phyloP scores from a whole-genome alignment of 441 rosid species.

The Kokia cookei region DNA sequence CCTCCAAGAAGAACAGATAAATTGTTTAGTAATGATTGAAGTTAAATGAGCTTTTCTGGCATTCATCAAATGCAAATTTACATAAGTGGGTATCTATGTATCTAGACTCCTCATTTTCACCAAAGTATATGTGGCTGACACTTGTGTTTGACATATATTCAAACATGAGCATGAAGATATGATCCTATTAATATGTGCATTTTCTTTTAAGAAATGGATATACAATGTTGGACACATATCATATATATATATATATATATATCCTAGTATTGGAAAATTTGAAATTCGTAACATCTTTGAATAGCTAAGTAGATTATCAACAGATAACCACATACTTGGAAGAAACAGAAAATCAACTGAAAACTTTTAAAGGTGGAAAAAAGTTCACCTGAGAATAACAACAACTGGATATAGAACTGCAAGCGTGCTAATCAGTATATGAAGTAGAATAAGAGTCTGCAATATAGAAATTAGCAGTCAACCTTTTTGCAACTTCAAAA shows the following conservation, averaged over 20 bases:
- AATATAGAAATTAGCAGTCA: conserved; percentile 15
- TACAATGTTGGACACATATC: background rate
- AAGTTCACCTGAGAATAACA: conserved; percentile 75
- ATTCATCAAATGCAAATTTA: background rate
- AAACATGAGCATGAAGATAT: background rate
- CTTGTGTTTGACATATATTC: background rate
- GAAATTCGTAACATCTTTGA: background rate
- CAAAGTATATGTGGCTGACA: background rate
- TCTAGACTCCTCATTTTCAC: background rate
- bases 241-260: background rate
- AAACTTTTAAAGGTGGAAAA: background rate
- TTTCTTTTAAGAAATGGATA: background rate
- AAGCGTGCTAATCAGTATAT: conserved; percentile 61
- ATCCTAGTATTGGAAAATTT: background rate
- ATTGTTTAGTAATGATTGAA: background rate
- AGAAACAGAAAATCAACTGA: background rate
- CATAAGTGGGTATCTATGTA: background rate
- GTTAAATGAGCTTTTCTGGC: background rate
- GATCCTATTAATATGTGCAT: background rate
- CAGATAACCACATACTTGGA: background rate
- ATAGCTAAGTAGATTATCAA: background rate
- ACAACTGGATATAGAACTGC: conserved; percentile 76
- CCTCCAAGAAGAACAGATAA: background rate
- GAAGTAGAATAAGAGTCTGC: conserved; percentile 67
- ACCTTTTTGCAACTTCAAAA: background rate